Evolutionary conservation across 352 stramenopile genomes (phyloP), one percentile per base, ranked within the genome.

Genomic region (Phytophthora idaei): DNA sequence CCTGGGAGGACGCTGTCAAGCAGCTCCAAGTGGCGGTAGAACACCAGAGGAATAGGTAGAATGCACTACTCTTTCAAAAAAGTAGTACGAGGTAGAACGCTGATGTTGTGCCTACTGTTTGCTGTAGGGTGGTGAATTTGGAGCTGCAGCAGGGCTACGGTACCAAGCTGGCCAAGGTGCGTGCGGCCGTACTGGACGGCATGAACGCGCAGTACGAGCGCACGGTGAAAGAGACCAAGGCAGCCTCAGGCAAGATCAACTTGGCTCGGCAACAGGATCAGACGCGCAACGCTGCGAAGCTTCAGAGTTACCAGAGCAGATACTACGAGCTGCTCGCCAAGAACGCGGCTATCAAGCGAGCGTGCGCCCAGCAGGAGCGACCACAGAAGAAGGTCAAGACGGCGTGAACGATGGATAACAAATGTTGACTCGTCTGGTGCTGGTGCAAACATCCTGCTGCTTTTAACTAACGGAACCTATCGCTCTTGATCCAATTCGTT

Each of bases 131-230:
- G 11, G 64, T 82, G 39, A 93, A 89, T 71, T 61, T 94, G 32
- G 86, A 94, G 64, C 74, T 94, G 34, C 76, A 90, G 58, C 85
- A 94, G 44, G 73, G 73, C 27, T 94, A 93, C 57, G 84, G 83
- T 7, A 73, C 83, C 10, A 90, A 90, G 52, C 57, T 89, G 42
- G 84, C 73, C 62, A 92, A 94, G 60, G 69, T 83, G 11, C 77
- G 82, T 1, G 77, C 81, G 0, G 76, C 80, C 5, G 62, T 93
- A n/a, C 46, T 94, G 34, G 81, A 90, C 50, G 84, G 83, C 11
- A 46, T 93, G 48, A 86, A 88, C 41, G 69, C 80, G 27, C 80
- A 89, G 62, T 89, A 78, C 58, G 71, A 76, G 45, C 76, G 72
- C 10, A 66, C 61, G 47, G 47, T 93, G 39, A 55, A 69, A 41